Base-by-base conservation (phyloP, 805 yeast genomes). In the Pichia californica region DNA sequence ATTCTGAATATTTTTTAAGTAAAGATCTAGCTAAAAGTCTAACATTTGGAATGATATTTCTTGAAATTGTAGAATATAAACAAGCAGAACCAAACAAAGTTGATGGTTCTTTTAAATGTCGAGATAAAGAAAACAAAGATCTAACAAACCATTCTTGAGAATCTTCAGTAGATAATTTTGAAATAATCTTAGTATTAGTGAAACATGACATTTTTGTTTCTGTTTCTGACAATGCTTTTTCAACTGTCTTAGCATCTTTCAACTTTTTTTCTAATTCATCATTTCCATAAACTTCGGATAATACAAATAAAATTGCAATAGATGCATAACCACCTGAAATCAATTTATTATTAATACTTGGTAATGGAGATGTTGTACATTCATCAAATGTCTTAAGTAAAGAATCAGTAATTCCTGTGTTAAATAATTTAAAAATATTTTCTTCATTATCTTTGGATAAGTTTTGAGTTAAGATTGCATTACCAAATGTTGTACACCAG, bases 401-500 rank as follows among this genome's bases (percentile, higher is more conserved):
- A 3, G 46, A 44, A 13, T 40, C 44, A 3, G 43, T 20, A 35
- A 52, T 15, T 31, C 45, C 53, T 21, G 43, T n/a, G 18, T 48
- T 43, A 9, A 50, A 31, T 20, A 45, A 14, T 7, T 43, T 38
- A 16, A 40, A 15, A 20, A 46, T 18, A 16, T 40, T 34, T 7
- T 14, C 16, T 25, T 39, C 43, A 23, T 37, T 33, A 2, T 31
- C 19, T 25, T 29, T 16, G 3, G 38, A 5, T 5, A 40, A 28
- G 4, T 38, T 28, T 27, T 36, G n/a, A 2, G 41, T 30, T 4
- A 55, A 41, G 3, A 71, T 40, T 6, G 57, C 51, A 1, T 57
- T 51, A 5, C 77, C 81, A 14, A 83, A 55, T 29, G 75, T 61
- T 30, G 69, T 55, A 43, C 73, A 71, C 97, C 97, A 91, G 18